Base-by-base conservation (phyloP, 257 asterid species). In the Leptodermis oblonga region DNA sequence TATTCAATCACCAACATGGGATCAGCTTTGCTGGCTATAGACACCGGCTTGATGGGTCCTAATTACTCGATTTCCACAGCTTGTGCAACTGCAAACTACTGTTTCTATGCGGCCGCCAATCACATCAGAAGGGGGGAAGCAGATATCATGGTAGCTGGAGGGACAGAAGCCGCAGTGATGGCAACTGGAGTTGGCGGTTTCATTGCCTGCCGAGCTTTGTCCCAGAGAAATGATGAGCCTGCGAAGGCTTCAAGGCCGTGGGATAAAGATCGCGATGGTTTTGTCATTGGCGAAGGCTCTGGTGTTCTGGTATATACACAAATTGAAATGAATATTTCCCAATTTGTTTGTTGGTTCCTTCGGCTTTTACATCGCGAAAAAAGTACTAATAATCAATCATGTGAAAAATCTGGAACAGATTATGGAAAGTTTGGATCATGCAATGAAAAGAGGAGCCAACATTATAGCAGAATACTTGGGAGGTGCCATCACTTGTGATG, bases 251-350 rank as follows among this genome's bases (percentile, higher is more conserved):
- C 96, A 7, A 80, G 96, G 75, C 94, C 92, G 0, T 87, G 94
- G 96, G 96, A 89, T 76, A 82, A 76, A 74, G 72, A 76, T 25
- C 94, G 89, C 1, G 90, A 87, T 56, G 94, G 92, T 17, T 87
- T 89, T 55, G 96, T 89, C 67, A 73, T 89, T 8, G 90, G 88
- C 7, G 90, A 87, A 83, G 96, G 96, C 9, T 83, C 91, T 30
- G 91, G 96, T 13, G 82, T 89, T 17, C 77, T 89, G 87, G 96
- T 84, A 78, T 61, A 17, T 41, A 9, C 45, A 46, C n/a, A n/a
- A 52, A 56, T 69, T 71, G 37, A 17, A 0, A 7, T 15, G 4
- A 31, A 31, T n/a, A 7, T 26, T 30, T 6, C 13, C 68, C 10
- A 41, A 23, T 15, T 41, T 45, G 59, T 33, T 10, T 48, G 52